These are phyloP conservation scores for Boletus semigastroideus DNA, from an alignment of 1,284 basidiomycete species.

Conservation along the genomic window DNA sequence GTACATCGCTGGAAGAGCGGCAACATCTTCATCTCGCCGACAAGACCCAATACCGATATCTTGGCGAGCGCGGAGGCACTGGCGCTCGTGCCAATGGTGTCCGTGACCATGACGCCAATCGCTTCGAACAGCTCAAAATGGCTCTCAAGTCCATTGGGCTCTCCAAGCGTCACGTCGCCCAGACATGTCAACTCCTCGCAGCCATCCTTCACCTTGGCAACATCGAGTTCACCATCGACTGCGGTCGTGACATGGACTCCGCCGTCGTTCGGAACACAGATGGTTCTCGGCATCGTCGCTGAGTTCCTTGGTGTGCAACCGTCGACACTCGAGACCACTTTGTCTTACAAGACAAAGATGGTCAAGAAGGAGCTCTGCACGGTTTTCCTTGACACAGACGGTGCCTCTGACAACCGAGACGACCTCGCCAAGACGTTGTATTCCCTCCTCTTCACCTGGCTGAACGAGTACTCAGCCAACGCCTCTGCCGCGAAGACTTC, in stretches of 20 bases:
- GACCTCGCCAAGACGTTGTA: constrained; percentile 93
- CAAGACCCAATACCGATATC: constrained; percentile 79
- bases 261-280: constrained; percentile 85
- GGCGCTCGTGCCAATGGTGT: constrained; percentile 43
- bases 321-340: constrained; percentile 74
- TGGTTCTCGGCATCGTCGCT: constrained; percentile 75
- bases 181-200: constrained; percentile 91
- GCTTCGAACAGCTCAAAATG: constrained; percentile 90
- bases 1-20: constrained; percentile 85
- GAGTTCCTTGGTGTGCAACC: constrained; percentile 89
- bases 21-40: constrained; percentile 83
- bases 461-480: constrained; percentile 96
- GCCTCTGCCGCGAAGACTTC: constrained; percentile 89
- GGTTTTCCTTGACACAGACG: constrained; percentile 93
- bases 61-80: constrained; percentile 62
- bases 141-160: constrained; percentile 92
- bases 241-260: constrained; percentile 80
- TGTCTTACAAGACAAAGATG: constrained; percentile 91
- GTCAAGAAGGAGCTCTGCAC: constrained; percentile 95
- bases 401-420: constrained; percentile 89
- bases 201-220: constrained; percentile 96
- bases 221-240: constrained; percentile 89
- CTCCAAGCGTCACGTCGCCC: constrained; percentile 90
- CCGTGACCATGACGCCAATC: constrained; percentile 73
- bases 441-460: constrained; percentile 93